Base-by-base conservation (phyloP, 2,329 filamentous ascomycete species). In the Apiospora kogelbergensis region DNA sequence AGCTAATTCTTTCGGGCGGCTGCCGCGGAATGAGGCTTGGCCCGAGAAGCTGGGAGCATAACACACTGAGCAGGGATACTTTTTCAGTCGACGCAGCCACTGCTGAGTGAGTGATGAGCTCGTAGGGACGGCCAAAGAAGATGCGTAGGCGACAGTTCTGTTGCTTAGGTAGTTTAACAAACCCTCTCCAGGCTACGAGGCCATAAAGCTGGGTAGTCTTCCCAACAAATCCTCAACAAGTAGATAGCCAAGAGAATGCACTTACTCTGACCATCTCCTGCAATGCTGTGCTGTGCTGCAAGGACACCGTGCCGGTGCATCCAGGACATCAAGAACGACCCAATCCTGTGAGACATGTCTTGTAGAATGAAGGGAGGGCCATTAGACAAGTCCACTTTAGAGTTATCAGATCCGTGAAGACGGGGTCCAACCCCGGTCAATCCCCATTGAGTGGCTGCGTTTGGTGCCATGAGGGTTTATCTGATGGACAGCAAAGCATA, bases 361-460 rank as follows among this genome's bases (percentile, higher is more conserved):
- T 11, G 53, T 60, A 6, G 53, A n/a, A 60, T 37, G 26, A 57
- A 33, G 48, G 20, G 30, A 33, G 17, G 42, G 17, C 42, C 40
- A 42, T 6, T 33, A 33, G 26, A n/a, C 48, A 57, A 57, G 17
- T n/a, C 53, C 53, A 37, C 30, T 37, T 37, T 60, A 60, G 53
- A 60, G 53, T 60, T 60, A 60, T 60, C 53, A 37, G 53, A 60
- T 60, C 53, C 53, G 53, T 30, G 53, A 60, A 60, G 20, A 60
- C 30, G 26, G 53, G 26, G 48, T 33, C 26, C 26, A n/a, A 11
- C 26, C 48, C 48, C 15, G 15, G 26, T 53, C 48, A 33, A 30
- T 33, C 26, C 3, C 17, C 48, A 30, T 15, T 7, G 3, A 20
- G 2, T 33, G 48, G 48, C 48, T 57, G 26, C 48, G 15, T 30